These are phyloP conservation scores for Puccinia triticina DNA, from an alignment of 1,284 basidiomycete genomes.

Conservation along the genomic window DNA sequence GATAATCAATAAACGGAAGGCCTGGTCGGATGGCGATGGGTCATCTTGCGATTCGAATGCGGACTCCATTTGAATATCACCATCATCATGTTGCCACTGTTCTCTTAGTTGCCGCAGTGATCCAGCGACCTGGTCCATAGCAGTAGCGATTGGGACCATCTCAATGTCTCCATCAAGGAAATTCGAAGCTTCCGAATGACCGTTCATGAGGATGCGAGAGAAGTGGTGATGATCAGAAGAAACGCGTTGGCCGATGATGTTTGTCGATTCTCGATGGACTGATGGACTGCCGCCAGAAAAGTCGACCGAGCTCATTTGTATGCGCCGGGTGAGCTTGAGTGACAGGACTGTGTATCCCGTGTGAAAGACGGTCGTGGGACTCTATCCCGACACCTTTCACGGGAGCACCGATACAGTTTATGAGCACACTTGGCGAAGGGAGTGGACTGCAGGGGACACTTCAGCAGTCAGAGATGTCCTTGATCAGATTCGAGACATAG, in stretches of 20 bases:
- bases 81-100: constrained; percentile 4
- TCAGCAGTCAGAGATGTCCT: no score
- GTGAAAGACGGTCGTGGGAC: no score
- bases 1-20: constrained; percentile 19
- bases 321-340: not conserved
- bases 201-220: not conserved
- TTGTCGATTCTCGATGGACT: no score
- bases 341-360: not conserved
- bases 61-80: constrained; percentile 32
- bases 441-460: no score
- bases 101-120: constrained; percentile 39
- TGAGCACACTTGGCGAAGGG: no score
- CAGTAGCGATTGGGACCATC: constrained; percentile 30
- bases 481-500: not conserved
- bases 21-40: not conserved
- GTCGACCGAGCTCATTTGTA: not conserved
- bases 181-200: not conserved
- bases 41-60: constrained; percentile 8
- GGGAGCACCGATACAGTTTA: not conserved
- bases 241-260: no score
- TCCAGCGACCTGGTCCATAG: constrained; percentile 31
- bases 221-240: not conserved
- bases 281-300: no score
- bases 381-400: not conserved
- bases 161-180: constrained; percentile 18